Evolutionary conservation across 2,329 filamentous ascomycete genomes (phyloP).

Genomic region (Fusarium hostae): DNA sequence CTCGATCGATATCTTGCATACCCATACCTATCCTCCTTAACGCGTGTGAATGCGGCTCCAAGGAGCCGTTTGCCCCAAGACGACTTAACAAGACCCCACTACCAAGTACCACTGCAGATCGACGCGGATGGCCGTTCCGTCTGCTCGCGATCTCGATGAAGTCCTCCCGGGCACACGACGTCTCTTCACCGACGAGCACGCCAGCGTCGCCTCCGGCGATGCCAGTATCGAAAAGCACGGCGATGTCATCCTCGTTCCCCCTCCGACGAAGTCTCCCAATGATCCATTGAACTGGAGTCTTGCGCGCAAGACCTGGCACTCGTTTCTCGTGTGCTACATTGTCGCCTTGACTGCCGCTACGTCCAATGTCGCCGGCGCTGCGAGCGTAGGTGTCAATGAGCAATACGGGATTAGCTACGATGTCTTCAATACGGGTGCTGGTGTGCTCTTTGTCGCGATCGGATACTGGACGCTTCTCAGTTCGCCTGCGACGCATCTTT

Average conservation of each 20-base stretch:
- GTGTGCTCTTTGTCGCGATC: slow-evolving; percentile 65
- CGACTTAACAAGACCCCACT: slow-evolving; percentile 10
- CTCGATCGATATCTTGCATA: slow-evolving; percentile 27
- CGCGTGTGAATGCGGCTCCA: slow-evolving; percentile 36
- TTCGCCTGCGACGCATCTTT: slow-evolving; percentile 63
- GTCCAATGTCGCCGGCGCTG: slow-evolving; percentile 65
- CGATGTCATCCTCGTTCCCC: slow-evolving; percentile 63
- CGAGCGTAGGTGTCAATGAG: slow-evolving; percentile 60
- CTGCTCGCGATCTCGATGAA: slow-evolving; percentile 34
- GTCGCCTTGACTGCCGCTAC: slow-evolving; percentile 66
- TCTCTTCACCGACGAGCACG: slow-evolving; percentile 43
- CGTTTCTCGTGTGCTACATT: slow-evolving; percentile 62
- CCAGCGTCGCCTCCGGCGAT: slow-evolving; percentile 41
- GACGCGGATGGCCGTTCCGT: slow-evolving; percentile 36
- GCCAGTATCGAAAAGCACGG: slow-evolving; percentile 45
- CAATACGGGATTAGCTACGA: slow-evolving; percentile 63
- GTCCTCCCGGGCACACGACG: slow-evolving; percentile 48
- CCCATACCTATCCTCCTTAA: slow-evolving; percentile 37
- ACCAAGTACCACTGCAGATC: slow-evolving; percentile 5
- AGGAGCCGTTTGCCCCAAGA: slow-evolving; percentile 33
- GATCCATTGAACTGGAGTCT: slow-evolving; percentile 64
- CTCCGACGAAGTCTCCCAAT: slow-evolving; percentile 63
- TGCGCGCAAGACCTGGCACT: slow-evolving; percentile 61
- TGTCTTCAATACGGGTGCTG: slow-evolving; percentile 66
- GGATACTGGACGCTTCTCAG: slow-evolving; percentile 66